Percentiles rank a stretch among this genome's conserved stretches.
Conservation (phyloP, 495 filamentous ascomycete species). For the Oidiodendron maius region DNA sequence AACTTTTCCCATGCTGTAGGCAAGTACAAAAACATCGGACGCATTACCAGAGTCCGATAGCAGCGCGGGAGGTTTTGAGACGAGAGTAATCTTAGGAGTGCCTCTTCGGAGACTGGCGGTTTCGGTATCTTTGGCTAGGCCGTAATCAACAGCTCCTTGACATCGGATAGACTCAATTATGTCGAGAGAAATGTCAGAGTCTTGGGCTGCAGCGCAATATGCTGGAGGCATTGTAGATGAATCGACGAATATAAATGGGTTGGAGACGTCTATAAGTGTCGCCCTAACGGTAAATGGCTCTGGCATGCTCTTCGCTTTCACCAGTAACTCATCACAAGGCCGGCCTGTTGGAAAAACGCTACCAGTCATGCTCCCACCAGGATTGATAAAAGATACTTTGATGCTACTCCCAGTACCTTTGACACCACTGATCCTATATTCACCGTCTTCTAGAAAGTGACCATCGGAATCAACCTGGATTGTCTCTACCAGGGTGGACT, state of each 20-base stretch:
- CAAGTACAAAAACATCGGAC: slow-evolving; percentile 9
- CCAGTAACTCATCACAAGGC: slow-evolving; percentile 38
- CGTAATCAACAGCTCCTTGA: slow-evolving; percentile 54
- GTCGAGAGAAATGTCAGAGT: slow-evolving; percentile 27
- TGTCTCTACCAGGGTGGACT: slow-evolving; percentile 33
- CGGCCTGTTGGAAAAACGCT: slow-evolving; percentile 55
- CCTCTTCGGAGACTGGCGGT: slow-evolving; percentile 38
- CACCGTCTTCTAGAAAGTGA: slow-evolving; percentile 40
- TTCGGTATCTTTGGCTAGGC: slow-evolving; percentile 36
- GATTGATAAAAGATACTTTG: slow-evolving; percentile 56
- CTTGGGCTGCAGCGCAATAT: background rate
- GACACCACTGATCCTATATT: slow-evolving; percentile 61
- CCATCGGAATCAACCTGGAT: slow-evolving; percentile 39
- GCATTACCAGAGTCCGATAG: slow-evolving; percentile 17
- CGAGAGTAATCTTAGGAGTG: slow-evolving; percentile 58
- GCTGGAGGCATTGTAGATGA: slow-evolving; percentile 34
- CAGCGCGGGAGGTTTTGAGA: slow-evolving; percentile 35
- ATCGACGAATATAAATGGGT: slow-evolving; percentile 59
- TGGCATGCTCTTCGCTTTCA: background rate
- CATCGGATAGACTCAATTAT: slow-evolving; percentile 55
- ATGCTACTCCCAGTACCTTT: slow-evolving; percentile 49
- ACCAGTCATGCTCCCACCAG: slow-evolving; percentile 61
- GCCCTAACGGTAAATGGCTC: slow-evolving; percentile 34
- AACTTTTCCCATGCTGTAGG: slow-evolving; percentile 44
- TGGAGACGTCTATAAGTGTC: slow-evolving; percentile 54